Percentiles rank a stretch among this genome's conserved stretches.
phyloP scores from a whole-genome alignment of 495 filamentous ascomycete genomes.

The Clohesyomyces aquaticus region DNA sequence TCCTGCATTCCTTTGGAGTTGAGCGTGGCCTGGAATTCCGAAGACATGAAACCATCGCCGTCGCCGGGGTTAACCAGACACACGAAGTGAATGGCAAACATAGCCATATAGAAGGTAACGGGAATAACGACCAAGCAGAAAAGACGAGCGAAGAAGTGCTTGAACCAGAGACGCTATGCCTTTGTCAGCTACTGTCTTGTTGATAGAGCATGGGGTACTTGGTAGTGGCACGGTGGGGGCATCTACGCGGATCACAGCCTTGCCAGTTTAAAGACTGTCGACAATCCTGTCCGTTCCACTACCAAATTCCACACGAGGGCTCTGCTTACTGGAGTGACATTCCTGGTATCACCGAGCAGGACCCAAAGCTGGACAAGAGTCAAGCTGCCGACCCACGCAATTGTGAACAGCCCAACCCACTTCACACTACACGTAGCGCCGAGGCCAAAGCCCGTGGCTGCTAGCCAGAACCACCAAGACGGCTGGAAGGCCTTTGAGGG shows the following conservation, averaged over 20 bases:
- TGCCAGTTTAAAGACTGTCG: no score
- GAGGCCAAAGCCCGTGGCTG: slow-evolving; percentile 79
- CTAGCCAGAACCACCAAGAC: slow-evolving; percentile 98
- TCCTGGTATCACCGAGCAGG: slow-evolving; percentile 82
- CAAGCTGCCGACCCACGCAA: slow-evolving; percentile 94
- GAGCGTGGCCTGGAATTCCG: slow-evolving; percentile 95
- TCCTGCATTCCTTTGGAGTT: slow-evolving; percentile 96
- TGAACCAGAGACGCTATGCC: slow-evolving; percentile 82
- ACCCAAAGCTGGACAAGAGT: slow-evolving; percentile 94
- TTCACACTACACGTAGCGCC: slow-evolving; percentile 95
- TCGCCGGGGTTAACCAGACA: slow-evolving; percentile 94
- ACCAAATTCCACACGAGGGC: no score
- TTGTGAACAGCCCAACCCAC: slow-evolving; percentile 98
- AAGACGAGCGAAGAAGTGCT: slow-evolving; percentile 88
- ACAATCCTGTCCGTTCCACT: no score
- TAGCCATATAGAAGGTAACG: slow-evolving; percentile 84
- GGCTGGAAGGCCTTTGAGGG: slow-evolving; percentile 80
- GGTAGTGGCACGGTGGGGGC: no score
- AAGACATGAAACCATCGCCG: slow-evolving; percentile 98
- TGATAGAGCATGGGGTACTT: no score
- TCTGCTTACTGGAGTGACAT: slow-evolving; percentile 68
- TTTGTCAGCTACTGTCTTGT: neutral
- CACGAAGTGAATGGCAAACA: slow-evolving; percentile 95
- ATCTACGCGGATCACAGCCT: no score
- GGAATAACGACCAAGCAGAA: slow-evolving; percentile 95